A percentile compares a stretch with the other conserved stretches of the same genome.
These are phyloP conservation scores for Syzygium aromaticum DNA, from an alignment of 345 rosid species.

Conservation along the genomic window DNA sequence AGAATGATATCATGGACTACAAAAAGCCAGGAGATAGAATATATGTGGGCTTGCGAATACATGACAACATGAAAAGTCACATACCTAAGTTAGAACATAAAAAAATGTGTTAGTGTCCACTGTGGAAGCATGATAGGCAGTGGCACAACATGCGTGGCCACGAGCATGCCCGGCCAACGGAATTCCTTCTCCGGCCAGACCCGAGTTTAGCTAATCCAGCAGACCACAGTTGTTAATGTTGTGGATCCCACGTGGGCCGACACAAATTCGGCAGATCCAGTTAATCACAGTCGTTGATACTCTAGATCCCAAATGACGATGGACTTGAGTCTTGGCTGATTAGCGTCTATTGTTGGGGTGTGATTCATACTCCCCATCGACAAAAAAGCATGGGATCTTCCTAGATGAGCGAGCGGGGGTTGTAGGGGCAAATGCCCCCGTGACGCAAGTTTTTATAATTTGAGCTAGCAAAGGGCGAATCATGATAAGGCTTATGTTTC, in stretches of 20 bases:
- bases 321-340: neutral
- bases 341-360: too few species aligned
- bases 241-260: neutral
- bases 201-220: neutral
- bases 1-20: neutral
- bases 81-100: neutral
- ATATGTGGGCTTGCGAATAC: neutral
- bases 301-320: neutral
- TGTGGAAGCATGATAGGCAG: neutral
- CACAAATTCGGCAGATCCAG: neutral
- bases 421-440: too few species aligned
- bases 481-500: too few species aligned
- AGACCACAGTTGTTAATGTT: neutral
- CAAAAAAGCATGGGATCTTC: too few species aligned
- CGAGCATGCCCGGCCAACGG: neutral
- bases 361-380: too few species aligned
- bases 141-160: neutral
- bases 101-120: neutral
- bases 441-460: too few species aligned
- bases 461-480: too few species aligned
- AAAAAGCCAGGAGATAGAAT: neutral
- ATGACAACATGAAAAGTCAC: neutral
- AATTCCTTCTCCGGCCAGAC: neutral
- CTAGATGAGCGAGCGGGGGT: too few species aligned
- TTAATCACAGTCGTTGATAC: neutral